phyloP scores from a whole-genome alignment of 2,329 filamentous ascomycete species.

The Aulographum hederae region DNA sequence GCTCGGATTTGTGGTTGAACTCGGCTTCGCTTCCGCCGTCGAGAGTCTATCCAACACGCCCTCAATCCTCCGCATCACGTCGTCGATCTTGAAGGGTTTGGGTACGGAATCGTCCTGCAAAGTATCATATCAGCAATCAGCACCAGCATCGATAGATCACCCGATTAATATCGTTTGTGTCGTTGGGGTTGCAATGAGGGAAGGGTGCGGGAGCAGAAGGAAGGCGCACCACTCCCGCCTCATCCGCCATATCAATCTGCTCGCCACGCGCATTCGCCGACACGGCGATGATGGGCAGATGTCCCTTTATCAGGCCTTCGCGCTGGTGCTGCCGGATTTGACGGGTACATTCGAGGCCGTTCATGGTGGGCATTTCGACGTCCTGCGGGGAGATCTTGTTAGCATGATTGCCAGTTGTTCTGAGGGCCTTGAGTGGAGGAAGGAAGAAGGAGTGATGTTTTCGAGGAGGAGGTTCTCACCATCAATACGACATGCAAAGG shows the following conservation, averaged over 20 bases:
- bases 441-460: too few species aligned
- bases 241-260: too few species aligned
- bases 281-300: not conserved
- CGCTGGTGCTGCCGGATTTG: not conserved
- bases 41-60: too few species aligned
- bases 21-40: too few species aligned
- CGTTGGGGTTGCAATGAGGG: not conserved
- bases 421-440: too few species aligned
- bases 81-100: conserved; percentile 2
- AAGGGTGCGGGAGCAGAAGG: not conserved
- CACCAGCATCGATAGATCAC: not conserved
- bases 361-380: not conserved
- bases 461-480: too few species aligned
- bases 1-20: too few species aligned
- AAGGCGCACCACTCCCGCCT: not conserved
- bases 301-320: not conserved
- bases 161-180: not conserved
- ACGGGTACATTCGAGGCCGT: not conserved
- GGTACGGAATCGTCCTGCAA: conserved; percentile 1
- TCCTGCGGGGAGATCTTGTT: not conserved
- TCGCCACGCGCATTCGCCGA: not conserved
- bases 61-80: too few species aligned
- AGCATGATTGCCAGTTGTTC: too few species aligned
- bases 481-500: too few species aligned
- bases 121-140: not conserved